Percentiles rank a stretch among this genome's conserved stretches.
Evolutionary conservation across 495 filamentous ascomycete species (phyloP).

Genomic region (Neurospora cerealis): DNA sequence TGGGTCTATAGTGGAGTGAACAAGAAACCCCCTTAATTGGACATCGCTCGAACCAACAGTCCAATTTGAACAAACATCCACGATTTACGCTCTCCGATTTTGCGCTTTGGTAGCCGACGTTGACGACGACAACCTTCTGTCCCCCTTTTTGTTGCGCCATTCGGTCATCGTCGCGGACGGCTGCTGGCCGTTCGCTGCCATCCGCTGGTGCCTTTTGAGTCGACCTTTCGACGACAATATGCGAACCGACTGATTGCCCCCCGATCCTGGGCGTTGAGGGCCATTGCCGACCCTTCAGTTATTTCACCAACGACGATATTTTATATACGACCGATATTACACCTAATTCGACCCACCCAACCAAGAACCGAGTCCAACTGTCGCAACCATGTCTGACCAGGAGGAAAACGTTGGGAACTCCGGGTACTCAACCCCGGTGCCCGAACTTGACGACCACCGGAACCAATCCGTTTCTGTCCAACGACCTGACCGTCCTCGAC

Average conservation of each 20-base stretch:
- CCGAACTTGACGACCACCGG: slow-evolving; percentile 89
- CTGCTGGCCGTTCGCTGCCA: slow-evolving; percentile 30
- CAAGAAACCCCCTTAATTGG: slow-evolving; percentile 96
- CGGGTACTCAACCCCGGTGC: slow-evolving; percentile 65
- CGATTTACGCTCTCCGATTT: not conserved
- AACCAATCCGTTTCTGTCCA: slow-evolving; percentile 62
- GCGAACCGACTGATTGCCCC: slow-evolving; percentile 18
- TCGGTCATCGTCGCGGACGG: slow-evolving; percentile 22
- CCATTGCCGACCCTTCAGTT: slow-evolving; percentile 10
- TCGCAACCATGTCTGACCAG: slow-evolving; percentile 46
- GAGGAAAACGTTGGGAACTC: slow-evolving; percentile 36
- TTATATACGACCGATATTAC: not conserved
- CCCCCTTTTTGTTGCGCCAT: not conserved
- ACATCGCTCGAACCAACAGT: slow-evolving; percentile 19
- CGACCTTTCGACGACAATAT: slow-evolving; percentile 18
- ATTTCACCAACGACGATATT: not conserved
- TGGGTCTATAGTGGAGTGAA: slow-evolving; percentile 93
- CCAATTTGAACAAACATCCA: slow-evolving; percentile 3
- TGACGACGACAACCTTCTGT: not conserved
- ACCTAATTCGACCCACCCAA: not conserved
- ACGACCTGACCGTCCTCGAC: slow-evolving; percentile 38
- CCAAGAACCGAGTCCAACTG: slow-evolving; percentile 1
- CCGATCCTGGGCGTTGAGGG: slow-evolving; percentile 13
- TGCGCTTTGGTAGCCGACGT: not conserved
- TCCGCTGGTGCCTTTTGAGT: slow-evolving; percentile 24